Percentiles rank a stretch among this genome's conserved stretches.
Evolutionary conservation across 441 rosid species (phyloP).

Genomic region (Populus hybrid): DNA sequence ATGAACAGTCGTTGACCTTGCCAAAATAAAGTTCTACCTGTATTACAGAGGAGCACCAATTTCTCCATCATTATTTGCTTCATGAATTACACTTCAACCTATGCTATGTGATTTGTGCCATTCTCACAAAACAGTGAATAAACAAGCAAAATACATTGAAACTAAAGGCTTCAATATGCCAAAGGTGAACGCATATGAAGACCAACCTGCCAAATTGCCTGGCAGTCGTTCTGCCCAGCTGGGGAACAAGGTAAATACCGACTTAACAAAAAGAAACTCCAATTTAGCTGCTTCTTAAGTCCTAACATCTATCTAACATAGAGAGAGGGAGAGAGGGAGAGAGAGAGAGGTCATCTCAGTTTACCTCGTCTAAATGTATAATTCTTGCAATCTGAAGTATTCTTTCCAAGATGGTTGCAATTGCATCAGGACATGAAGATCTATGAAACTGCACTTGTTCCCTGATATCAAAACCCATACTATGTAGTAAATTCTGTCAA

Average conservation of each 20-base stretch:
- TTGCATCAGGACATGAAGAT: conserved; percentile 35
- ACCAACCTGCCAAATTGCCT: neutral
- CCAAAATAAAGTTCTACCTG: conserved; percentile 90
- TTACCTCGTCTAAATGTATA: conserved; percentile 71
- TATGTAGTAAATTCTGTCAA: conserved; percentile 53
- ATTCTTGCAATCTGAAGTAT: conserved; percentile 68
- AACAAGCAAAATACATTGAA: neutral
- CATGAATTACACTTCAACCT: neutral
- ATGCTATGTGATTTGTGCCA: neutral
- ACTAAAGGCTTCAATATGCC: neutral
- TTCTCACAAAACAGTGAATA: neutral
- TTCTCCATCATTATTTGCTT: conserved; percentile 1
- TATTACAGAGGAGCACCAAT: conserved; percentile 25
- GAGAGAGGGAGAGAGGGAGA: neutral
- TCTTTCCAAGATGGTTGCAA: conserved; percentile 34
- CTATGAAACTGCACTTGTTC: conserved; percentile 37
- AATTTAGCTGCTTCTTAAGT: neutral
- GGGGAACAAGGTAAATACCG: neutral
- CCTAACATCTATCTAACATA: neutral
- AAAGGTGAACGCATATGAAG: neutral
- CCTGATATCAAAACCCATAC: conserved; percentile 49
- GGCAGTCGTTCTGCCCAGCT: neutral
- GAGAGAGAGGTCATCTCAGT: conserved; percentile 4
- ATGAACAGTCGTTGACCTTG: conserved; percentile 31
- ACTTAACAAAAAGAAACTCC: conserved; percentile 2